Evolutionary conservation across 1,284 basidiomycete species (phyloP), one percentile per base, ranked within the genome.

Genomic region (Boletus coffeatus): DNA sequence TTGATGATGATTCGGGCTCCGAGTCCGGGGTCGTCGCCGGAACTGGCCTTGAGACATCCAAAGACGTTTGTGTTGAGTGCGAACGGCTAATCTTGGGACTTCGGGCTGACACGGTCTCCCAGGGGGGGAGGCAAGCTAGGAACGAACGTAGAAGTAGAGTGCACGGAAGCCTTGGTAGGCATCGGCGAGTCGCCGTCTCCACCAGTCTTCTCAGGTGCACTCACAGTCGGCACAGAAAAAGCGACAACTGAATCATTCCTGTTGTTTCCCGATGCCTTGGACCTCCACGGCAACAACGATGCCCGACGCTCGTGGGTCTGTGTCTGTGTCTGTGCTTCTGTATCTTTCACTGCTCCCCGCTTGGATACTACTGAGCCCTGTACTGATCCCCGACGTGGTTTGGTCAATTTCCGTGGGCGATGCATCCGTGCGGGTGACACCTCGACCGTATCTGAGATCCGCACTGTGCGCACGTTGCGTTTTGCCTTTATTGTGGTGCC

Each of bases 361-460:
- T 16, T 29, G 2, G n/a, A 34, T 3, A 7, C 11, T 2, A 5
- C 11, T 2, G 50, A 37, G 18, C 2, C 34, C 50, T 48, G 62
- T 11, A 48, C 25, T 21, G 61, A 25, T 4, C 2, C 59, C 2
- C 57, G 71, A 5, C 69, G 70, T 1, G 57, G 61, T 57, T 74
- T 71, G 56, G 70, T 71, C 58, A 71, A 60, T 52, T 70, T 71
- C 34, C 71, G 71, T 56, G 63, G 64, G 3, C 68, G 64, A n/a
- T 21, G 59, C 13, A 55, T 57, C 0, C 68, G 68, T 2, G 64
- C 29, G 0, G 68, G 68, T 4, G 65, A 69, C 59, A 71, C 64
- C 60, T 73, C 59, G 36, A 73, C 64, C 0, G 41, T 69, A 50
- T 73, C 71, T 14, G 72, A 71, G 10, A 73, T 71, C 18, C 70